Conservation (phyloP, 106 monocot genomes). For the Narthecium ossifragum region DNA sequence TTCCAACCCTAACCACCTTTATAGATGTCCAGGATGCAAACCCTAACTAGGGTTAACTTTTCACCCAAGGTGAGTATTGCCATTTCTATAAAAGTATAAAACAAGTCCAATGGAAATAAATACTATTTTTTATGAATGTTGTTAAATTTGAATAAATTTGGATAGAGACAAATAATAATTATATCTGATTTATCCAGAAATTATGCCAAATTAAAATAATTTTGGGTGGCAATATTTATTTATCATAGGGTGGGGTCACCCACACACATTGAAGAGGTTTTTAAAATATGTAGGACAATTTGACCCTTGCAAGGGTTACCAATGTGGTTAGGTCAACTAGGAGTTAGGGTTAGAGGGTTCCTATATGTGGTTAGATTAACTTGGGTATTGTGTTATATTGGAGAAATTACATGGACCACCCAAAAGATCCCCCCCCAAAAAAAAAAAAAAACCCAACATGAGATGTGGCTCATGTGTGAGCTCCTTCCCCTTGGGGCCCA, state of each 20-base stretch:
- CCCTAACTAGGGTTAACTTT: slow-evolving; percentile 44
- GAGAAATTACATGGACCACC: slow-evolving; percentile 10
- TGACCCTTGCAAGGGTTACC: slow-evolving; percentile 4
- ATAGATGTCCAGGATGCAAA: slow-evolving; percentile 13
- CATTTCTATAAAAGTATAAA: slow-evolving; percentile 16
- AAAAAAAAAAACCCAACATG: neutral
- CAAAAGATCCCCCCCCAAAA: slow-evolving; percentile 12
- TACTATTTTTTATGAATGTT: too few relatives aligned
- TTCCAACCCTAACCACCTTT: slow-evolving; percentile 25
- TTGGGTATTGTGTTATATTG: slow-evolving; percentile 1
- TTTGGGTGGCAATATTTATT: too few relatives aligned
- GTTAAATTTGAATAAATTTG: too few relatives aligned
- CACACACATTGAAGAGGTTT: too few relatives aligned
- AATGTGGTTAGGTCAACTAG: slow-evolving; percentile 15
- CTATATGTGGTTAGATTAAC: slow-evolving; percentile 1
- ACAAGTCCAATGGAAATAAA: too few relatives aligned
- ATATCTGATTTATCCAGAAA: too few relatives aligned
- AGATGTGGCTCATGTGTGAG: neutral
- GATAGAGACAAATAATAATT: too few relatives aligned
- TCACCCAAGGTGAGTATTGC: slow-evolving; percentile 11
- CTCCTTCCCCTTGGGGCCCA: neutral
- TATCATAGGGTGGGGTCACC: too few relatives aligned
- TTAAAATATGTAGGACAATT: too few relatives aligned
- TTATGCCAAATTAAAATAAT: too few relatives aligned
- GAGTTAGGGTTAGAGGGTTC: neutral